A percentile compares a stretch with the other conserved stretches of the same genome.
These are phyloP conservation scores for Spergularia azorica DNA, from an alignment of 179 eudicot species.

Conservation along the genomic window DNA sequence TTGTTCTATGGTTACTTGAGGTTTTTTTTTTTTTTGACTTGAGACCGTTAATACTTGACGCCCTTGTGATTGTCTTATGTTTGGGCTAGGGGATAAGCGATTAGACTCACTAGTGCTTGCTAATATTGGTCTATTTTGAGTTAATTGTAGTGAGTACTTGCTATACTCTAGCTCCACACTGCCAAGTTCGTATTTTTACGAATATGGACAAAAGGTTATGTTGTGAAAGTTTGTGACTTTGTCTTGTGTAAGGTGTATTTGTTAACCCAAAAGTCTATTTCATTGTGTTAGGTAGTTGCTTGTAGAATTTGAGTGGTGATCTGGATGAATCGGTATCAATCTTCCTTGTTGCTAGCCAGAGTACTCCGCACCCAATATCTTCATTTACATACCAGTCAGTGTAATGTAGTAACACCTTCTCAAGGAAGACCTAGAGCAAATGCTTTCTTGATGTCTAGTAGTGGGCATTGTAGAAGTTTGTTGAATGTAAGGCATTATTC, in stretches of 20 bases:
- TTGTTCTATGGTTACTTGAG: too few relatives aligned
- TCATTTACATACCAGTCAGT: not conserved
- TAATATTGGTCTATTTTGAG: too few relatives aligned
- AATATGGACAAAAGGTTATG: not conserved
- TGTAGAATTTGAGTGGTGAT: not conserved
- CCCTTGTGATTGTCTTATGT: too few relatives aligned
- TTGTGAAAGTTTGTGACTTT: not conserved
- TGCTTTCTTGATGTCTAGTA: not conserved
- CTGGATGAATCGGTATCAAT: conserved; percentile 31
- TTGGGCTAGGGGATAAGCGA: too few relatives aligned
- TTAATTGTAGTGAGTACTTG: too few relatives aligned
- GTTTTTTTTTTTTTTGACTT: too few relatives aligned
- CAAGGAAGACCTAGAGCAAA: conserved; percentile 14
- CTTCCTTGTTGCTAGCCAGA: conserved; percentile 23
- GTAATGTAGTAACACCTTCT: conserved; percentile 13
- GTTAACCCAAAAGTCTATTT: not conserved
- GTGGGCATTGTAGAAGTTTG: not conserved
- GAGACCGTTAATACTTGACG: too few relatives aligned
- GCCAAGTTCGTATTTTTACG: too few relatives aligned
- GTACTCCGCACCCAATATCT: conserved; percentile 13
- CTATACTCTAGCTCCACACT: too few relatives aligned
- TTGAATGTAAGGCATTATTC: conserved; percentile 22
- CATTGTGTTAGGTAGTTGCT: conserved; percentile 3
- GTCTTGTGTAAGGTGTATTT: not conserved
- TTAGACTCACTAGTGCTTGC: too few relatives aligned